Evolutionary conservation across 345 rosid genomes (phyloP).

Genomic region (Citrus glauca): DNA sequence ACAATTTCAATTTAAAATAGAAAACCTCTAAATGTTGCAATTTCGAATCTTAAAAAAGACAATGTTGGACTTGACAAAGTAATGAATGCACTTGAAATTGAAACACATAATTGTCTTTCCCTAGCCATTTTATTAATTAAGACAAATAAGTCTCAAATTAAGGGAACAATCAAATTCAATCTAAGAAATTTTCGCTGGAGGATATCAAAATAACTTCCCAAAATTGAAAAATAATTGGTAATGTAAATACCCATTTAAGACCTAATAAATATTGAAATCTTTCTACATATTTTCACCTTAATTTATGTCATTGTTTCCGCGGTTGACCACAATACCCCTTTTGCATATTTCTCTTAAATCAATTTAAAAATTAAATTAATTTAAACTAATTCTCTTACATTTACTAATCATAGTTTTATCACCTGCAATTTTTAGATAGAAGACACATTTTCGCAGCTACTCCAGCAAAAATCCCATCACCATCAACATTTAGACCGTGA

Average conservation of each 20-base stretch:
- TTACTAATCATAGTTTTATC: neutral
- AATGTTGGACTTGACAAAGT: neutral
- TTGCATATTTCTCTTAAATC: neutral
- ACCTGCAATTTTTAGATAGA: neutral
- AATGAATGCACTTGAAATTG: neutral
- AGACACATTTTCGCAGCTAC: neutral
- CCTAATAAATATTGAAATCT: constrained; percentile 17
- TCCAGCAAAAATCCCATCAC: neutral
- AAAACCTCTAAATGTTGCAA: neutral
- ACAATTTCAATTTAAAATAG: neutral
- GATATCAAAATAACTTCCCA: neutral
- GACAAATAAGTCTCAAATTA: neutral
- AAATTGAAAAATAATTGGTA: neutral
- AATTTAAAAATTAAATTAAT: neutral
- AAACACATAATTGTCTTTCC: neutral
- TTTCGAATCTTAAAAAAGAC: neutral
- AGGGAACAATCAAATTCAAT: neutral
- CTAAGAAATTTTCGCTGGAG: neutral
- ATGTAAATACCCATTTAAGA: constrained; percentile 18
- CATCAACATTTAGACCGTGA: neutral
- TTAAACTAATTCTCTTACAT: neutral
- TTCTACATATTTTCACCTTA: neutral
- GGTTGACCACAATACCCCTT: neutral
- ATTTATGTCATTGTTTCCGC: constrained; percentile 3
- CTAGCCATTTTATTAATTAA: neutral